Percentiles rank a stretch among this genome's conserved stretches.
Evolutionary conservation across 345 rosid species (phyloP).

Genomic region (Brassica juncea): DNA sequence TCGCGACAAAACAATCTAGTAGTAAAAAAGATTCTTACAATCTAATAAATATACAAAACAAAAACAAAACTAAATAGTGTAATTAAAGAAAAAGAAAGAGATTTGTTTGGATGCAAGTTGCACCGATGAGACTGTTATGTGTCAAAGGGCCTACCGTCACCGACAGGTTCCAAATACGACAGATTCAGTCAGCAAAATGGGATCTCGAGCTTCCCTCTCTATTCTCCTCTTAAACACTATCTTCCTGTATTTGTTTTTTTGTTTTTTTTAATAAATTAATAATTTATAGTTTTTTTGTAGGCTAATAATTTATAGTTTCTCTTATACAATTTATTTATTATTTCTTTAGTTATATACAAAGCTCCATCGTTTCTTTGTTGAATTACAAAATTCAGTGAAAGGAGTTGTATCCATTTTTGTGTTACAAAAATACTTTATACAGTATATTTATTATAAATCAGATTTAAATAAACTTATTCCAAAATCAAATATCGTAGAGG

Average conservation of each 20-base stretch:
- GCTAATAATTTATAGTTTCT: neutral
- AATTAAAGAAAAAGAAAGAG: constrained; percentile 8
- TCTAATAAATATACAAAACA: constrained; percentile 4
- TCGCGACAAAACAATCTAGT: neutral
- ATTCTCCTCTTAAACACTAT: neutral
- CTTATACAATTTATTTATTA: neutral
- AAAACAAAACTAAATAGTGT: constrained; percentile 11
- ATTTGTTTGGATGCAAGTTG: constrained; percentile 33
- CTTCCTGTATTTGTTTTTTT: neutral
- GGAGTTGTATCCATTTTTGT: neutral
- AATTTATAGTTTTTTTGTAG: neutral
- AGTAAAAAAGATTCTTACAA: neutral
- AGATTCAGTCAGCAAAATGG: constrained; percentile 7
- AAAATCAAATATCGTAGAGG: neutral
- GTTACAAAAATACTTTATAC: neutral
- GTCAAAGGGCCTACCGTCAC: constrained; percentile 35
- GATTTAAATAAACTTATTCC: neutral
- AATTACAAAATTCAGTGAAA: neutral
- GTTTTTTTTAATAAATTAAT: neutral
- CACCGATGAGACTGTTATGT: constrained; percentile 38
- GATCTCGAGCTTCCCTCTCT: constrained; percentile 31
- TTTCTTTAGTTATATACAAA: neutral
- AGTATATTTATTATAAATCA: neutral
- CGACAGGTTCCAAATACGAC: constrained; percentile 31
- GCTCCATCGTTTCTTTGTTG: neutral